A percentile compares a stretch with the other conserved stretches of the same genome.
These are phyloP conservation scores for Houttuynia cordata DNA, from an alignment of 164 flowering plant genomes.

Conservation along the genomic window DNA sequence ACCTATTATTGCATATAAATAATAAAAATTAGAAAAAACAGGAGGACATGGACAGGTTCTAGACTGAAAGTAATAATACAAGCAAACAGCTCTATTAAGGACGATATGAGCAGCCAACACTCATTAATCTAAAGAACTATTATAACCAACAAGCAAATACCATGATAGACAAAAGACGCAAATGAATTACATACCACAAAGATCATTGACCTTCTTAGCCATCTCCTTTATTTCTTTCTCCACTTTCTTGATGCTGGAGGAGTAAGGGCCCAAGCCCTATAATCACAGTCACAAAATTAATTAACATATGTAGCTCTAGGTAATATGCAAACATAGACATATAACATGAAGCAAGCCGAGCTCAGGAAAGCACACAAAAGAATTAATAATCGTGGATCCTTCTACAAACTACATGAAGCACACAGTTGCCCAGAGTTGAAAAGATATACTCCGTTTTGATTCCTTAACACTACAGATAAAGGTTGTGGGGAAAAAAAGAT, in stretches of 20 bases:
- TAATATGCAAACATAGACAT: not conserved
- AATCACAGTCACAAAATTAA: constrained; percentile 3
- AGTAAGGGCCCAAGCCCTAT: constrained; percentile 93
- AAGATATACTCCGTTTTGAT: too few relatives aligned
- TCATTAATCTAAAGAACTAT: not conserved
- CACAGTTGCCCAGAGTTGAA: too few relatives aligned
- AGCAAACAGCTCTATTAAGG: not conserved
- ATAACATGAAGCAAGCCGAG: too few relatives aligned
- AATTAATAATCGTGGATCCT: too few relatives aligned
- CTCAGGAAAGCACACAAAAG: too few relatives aligned
- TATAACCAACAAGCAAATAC: not conserved
- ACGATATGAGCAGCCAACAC: not conserved
- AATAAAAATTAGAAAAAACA: not conserved
- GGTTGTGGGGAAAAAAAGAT: too few relatives aligned
- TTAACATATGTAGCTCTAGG: not conserved
- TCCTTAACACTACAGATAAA: too few relatives aligned
- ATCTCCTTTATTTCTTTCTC: constrained; percentile 94
- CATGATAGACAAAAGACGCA: not conserved
- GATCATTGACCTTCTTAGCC: constrained; percentile 89
- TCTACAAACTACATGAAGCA: too few relatives aligned
- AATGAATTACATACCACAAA: constrained; percentile 54
- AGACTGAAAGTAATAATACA: not conserved
- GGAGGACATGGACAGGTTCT: not conserved
- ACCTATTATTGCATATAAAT: constrained; percentile 26
- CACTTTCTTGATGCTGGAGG: constrained; percentile 59